Evolutionary conservation across 305 asterid species (phyloP).

Genomic region (Fraxinus xanthoxyloides): DNA sequence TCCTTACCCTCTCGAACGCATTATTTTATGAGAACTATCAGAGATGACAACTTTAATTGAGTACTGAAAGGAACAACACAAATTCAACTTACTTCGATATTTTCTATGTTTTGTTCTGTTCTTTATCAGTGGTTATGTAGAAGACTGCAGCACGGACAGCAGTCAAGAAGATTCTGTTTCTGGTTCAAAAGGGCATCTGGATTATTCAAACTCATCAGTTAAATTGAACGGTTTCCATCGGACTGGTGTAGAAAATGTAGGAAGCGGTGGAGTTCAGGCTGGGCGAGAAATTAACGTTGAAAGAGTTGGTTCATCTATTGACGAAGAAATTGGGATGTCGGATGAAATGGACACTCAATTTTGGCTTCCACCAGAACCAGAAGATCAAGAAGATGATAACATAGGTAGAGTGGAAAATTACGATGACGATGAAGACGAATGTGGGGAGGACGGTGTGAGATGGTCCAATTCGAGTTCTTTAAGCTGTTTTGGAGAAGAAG

Average conservation of each 20-base stretch:
- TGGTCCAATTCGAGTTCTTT: constrained; percentile 73
- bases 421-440: constrained; percentile 72
- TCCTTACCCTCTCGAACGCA: constrained; percentile 26
- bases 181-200: constrained; percentile 30
- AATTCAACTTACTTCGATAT: constrained; percentile 9
- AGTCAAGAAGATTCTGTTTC: constrained; percentile 43
- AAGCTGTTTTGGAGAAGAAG: constrained; percentile 61
- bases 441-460: constrained; percentile 52
- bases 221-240: constrained; percentile 40
- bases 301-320: constrained; percentile 27
- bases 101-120: constrained; percentile 15
- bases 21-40: background rate
- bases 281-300: constrained; percentile 27
- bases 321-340: constrained; percentile 39
- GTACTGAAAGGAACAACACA: background rate
- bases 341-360: constrained; percentile 60
- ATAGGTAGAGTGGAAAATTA: constrained; percentile 54
- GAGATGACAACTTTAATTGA: constrained; percentile 15
- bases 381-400: constrained; percentile 57
- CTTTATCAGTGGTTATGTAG: constrained; percentile 40
- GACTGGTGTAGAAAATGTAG: constrained; percentile 27
- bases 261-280: constrained; percentile 30
- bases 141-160: constrained; percentile 52
- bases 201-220: constrained; percentile 24
- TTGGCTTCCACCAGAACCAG: constrained; percentile 92